A percentile compares a stretch with the other conserved stretches of the same genome.
Conservation (phyloP, 2,329 filamentous ascomycete genomes). For the Colletotrichum shisoi region DNA sequence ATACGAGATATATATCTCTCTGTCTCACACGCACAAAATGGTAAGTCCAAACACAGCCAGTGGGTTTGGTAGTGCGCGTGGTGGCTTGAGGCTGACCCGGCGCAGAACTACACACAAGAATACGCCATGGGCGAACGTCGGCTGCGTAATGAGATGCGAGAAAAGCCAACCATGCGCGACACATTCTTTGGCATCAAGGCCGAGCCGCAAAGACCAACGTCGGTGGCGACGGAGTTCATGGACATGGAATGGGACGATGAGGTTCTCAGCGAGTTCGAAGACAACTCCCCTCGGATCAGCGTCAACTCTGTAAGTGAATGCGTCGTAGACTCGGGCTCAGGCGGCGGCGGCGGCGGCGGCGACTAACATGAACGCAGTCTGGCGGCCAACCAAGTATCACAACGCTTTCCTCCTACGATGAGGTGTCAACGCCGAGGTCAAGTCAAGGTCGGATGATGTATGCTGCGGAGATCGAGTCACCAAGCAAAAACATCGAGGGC, state of each 20-base stretch:
- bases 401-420: conserved; percentile 86
- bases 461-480: conserved; percentile 62
- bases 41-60: conserved; percentile 42
- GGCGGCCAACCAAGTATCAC: conserved; percentile 76
- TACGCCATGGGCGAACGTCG: conserved; percentile 48
- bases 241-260: conserved; percentile 78
- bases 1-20: conserved; percentile 28
- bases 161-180: conserved; percentile 61
- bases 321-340: not conserved
- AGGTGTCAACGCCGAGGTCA: conserved; percentile 78
- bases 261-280: conserved; percentile 65
- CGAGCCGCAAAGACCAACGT: conserved; percentile 67
- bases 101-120: conserved; percentile 50
- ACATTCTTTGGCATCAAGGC: conserved; percentile 68
- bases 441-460: conserved; percentile 67
- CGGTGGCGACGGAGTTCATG: conserved; percentile 78
- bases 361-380: conserved; percentile 40
- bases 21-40: conserved; percentile 45
- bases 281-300: conserved; percentile 72
- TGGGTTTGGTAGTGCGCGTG: not conserved
- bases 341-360: conserved; percentile 2
- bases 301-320: conserved; percentile 71
- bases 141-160: conserved; percentile 60
- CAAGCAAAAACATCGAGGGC: conserved; percentile 73
- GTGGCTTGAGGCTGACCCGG: conserved; percentile 20